These are phyloP conservation scores for Vanderwaltozyma tropicalis DNA, from an alignment of 805 yeast genomes.

Conservation along the genomic window DNA sequence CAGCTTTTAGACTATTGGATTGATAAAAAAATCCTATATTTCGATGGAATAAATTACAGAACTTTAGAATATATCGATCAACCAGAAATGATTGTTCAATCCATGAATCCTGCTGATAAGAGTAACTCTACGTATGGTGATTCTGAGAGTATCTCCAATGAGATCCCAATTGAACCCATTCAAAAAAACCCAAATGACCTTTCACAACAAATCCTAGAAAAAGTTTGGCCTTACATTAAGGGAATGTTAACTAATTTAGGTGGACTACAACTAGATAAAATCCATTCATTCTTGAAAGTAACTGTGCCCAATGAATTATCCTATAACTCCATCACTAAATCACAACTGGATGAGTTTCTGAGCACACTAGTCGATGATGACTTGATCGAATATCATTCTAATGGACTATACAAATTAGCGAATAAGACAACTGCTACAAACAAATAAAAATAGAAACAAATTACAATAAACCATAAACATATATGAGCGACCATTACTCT, in stretches of 20 bases:
- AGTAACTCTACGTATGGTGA: neutral
- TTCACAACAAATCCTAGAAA: conserved; percentile 1
- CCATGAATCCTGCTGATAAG: neutral
- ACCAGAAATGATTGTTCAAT: neutral
- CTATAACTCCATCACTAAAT: conserved; percentile 7
- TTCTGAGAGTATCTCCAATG: neutral
- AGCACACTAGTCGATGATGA: conserved; percentile 13
- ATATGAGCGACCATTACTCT: too few relatives aligned
- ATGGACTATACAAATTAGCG: conserved; percentile 14
- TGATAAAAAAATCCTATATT: conserved; percentile 38
- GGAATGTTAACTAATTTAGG: conserved; percentile 53
- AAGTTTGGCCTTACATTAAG: conserved; percentile 39
- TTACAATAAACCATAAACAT: too few relatives aligned
- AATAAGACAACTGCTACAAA: too few relatives aligned
- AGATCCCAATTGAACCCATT: neutral
- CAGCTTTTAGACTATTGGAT: conserved; percentile 53
- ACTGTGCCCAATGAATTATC: conserved; percentile 43
- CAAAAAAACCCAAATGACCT: neutral
- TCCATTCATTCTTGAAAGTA: conserved; percentile 44
- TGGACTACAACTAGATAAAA: conserved; percentile 35
- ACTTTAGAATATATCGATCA: conserved; percentile 1
- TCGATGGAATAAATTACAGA: conserved; percentile 1
- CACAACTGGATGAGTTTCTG: conserved; percentile 10
- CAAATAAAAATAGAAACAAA: too few relatives aligned
- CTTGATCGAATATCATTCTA: conserved; percentile 6